A percentile compares a stretch with the other conserved stretches of the same genome.
These are phyloP conservation scores for Schizothecium vesticola DNA, from an alignment of 495 filamentous ascomycete genomes.

Conservation along the genomic window DNA sequence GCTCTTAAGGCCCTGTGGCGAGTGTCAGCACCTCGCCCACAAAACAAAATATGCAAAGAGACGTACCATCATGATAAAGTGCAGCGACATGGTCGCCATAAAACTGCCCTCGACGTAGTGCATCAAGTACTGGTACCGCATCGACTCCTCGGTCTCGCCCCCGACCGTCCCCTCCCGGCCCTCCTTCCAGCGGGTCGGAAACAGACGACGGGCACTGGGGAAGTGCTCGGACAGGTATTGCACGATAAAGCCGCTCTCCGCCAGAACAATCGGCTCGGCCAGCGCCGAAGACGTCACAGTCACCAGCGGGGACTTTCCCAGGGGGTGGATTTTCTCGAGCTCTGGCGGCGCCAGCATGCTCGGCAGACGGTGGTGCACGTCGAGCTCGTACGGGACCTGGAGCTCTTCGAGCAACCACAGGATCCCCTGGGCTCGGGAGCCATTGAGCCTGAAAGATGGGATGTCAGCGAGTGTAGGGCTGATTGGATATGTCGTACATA, in stretches of 20 bases:
- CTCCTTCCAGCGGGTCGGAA: slow-evolving; percentile 58
- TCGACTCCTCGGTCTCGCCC: slow-evolving; percentile 68
- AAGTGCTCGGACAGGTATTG: slow-evolving; percentile 82
- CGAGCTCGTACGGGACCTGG: slow-evolving; percentile 67
- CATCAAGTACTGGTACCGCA: slow-evolving; percentile 70
- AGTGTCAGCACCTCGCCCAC: slow-evolving; percentile 6
- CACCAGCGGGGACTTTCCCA: slow-evolving; percentile 80
- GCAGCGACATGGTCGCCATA: slow-evolving; percentile 41
- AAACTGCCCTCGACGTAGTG: slow-evolving; percentile 77
- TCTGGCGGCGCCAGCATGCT: slow-evolving; percentile 58
- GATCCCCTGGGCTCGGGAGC: slow-evolving; percentile 75
- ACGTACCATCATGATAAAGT: slow-evolving; percentile 51
- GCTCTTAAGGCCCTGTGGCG: slow-evolving; percentile 42
- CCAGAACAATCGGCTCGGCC: slow-evolving; percentile 57
- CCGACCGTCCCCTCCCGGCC: slow-evolving; percentile 53
- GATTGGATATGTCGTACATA: slow-evolving; percentile 23
- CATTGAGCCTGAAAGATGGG: slow-evolving; percentile 52
- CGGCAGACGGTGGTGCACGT: slow-evolving; percentile 61
- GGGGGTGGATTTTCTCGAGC: slow-evolving; percentile 69
- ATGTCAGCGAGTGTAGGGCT: neutral
- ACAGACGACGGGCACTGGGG: slow-evolving; percentile 41
- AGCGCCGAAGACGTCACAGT: slow-evolving; percentile 42
- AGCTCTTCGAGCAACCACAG: slow-evolving; percentile 84
- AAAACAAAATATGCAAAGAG: slow-evolving; percentile 41
- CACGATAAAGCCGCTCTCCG: slow-evolving; percentile 70